Percentiles rank a stretch among this genome's conserved stretches.
phyloP scores from a whole-genome alignment of 495 filamentous ascomycete genomes.

The Chaetomium cochliodes region DNA sequence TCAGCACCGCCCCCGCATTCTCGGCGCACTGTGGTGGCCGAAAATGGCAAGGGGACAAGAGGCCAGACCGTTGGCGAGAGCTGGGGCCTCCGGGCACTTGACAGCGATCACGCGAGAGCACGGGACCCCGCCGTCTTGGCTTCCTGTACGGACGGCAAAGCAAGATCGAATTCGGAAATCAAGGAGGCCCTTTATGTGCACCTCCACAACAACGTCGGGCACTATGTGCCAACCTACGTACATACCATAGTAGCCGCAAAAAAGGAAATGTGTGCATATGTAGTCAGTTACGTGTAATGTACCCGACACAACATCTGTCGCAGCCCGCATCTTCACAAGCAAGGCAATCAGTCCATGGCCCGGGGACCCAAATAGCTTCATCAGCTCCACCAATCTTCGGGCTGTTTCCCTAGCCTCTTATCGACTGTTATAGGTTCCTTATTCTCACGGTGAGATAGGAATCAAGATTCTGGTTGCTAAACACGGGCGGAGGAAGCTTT shows the following conservation, averaged over 20 bases:
- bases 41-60: constrained; percentile 2
- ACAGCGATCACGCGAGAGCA: not conserved
- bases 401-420: not conserved
- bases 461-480: not conserved
- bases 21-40: constrained; percentile 14
- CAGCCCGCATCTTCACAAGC: not conserved
- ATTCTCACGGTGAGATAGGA: not conserved
- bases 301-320: too few species aligned
- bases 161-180: not conserved
- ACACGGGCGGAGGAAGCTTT: not conserved
- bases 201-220: not conserved
- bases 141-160: not conserved
- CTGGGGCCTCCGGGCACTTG: not conserved
- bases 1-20: not conserved
- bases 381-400: not conserved
- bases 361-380: not conserved
- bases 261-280: too few species aligned
- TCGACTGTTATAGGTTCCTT: not conserved
- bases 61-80: not conserved
- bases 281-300: too few species aligned
- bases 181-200: not conserved
- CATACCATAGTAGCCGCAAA: not conserved
- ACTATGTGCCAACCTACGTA: not conserved
- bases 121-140: not conserved
- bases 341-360: not conserved